Base-by-base conservation (phyloP, 2,329 filamentous ascomycete genomes). In the Neobulgaria alba region DNA sequence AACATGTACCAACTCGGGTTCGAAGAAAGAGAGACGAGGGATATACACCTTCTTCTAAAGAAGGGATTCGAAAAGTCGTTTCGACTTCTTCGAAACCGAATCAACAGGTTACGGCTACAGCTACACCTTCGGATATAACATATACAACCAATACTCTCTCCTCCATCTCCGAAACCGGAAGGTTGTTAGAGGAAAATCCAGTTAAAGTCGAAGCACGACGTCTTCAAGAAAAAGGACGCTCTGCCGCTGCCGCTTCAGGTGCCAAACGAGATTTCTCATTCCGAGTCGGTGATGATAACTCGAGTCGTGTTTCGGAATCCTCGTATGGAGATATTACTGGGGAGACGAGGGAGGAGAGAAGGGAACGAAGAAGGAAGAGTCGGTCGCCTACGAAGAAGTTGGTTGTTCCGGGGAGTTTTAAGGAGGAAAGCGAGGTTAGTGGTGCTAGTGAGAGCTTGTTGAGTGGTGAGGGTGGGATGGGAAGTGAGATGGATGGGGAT, bases 141-240 rank as follows among this genome's bases (percentile, higher is more conserved):
- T 41, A 12, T 30, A 15, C 4, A 10, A 23, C 9, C 35, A 26
- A 9, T 31, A 33, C 14, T n/a, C 16, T n/a, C 17, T 23, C 15
- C 10, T 31, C 17, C 12, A 29, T 2, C 9, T 8, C 5, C 19
- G 35, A 15, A 17, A 29, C 17, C 7, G 12, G 23, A 7, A 7
- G 23, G 23, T 7, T 26, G 23, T 12, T 26, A 12, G 23, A 26
- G 23, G 30, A 48, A 12, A 33, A 79, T 53, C 68, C 69, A 14
- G 64, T 76, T 48, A 69, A 73, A 26, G 65, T 69, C 35, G 77
- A 80, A 60, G 75, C 75, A 0, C 63, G 67, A 15, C 67, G 67
- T 29, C 61, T 75, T n/a, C 67, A 71, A 39, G 72, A 76, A 39
- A 71, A 73, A 51, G 69, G 68, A 36, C 67, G 73, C 8, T 56